Evolutionary conservation across 2,329 filamentous ascomycete species (phyloP).

Genomic region (Penicillium sp.): DNA sequence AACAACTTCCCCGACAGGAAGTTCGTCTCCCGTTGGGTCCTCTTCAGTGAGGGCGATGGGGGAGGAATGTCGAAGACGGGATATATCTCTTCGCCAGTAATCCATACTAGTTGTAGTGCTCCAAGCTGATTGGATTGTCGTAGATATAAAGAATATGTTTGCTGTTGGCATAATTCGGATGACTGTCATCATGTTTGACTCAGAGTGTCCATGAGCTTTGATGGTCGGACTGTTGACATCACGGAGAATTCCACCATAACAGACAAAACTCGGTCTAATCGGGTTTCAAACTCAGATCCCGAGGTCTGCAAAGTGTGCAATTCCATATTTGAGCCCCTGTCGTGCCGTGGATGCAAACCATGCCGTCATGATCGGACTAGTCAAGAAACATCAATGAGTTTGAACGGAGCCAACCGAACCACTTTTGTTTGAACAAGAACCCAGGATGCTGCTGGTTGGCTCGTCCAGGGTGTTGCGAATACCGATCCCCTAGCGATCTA

Average conservation of each 20-base stretch:
- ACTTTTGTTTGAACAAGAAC: not conserved
- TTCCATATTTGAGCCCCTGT: constrained; percentile 8
- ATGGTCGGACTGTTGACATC: constrained; percentile 8
- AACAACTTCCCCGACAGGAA: constrained; percentile 62
- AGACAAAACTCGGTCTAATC: not conserved
- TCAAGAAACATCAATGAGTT: not conserved
- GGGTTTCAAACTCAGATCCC: too few species aligned
- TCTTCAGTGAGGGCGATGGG: constrained; percentile 67
- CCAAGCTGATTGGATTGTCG: not conserved
- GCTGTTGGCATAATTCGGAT: too few species aligned
- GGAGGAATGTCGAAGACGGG: constrained; percentile 66
- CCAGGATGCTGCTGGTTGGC: constrained; percentile 7
- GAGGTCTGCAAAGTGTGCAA: not conserved
- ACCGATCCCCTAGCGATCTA: constrained; percentile 12
- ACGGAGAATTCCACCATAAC: constrained; percentile 5
- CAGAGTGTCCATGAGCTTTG: too few species aligned
- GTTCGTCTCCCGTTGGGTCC: constrained; percentile 62
- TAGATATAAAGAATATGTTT: not conserved
- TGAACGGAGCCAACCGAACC: not conserved
- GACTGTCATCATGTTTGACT: too few species aligned
- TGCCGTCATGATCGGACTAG: constrained; percentile 2
- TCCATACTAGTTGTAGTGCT: not conserved
- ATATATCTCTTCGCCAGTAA: constrained; percentile 36
- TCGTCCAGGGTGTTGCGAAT: constrained; percentile 10
- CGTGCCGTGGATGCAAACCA: not conserved